These are phyloP conservation scores for Ustilago cynodontis DNA, from an alignment of 1,284 basidiomycete species.

Conservation along the genomic window DNA sequence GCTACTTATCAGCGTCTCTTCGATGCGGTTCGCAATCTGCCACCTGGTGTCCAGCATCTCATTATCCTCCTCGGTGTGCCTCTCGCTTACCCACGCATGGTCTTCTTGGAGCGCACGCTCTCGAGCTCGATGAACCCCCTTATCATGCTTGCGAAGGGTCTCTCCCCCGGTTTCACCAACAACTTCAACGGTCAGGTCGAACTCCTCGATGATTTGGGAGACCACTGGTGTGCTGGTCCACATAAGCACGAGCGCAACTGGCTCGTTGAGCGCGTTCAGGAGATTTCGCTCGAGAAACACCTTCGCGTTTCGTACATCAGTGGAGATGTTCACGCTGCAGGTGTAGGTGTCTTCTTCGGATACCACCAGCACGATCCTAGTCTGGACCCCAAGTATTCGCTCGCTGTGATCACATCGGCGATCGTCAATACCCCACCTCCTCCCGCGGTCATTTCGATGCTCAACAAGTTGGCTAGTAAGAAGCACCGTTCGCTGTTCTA, in stretches of 20 bases:
- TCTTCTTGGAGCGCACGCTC: slow-evolving; percentile 65
- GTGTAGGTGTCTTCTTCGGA: slow-evolving; percentile 56
- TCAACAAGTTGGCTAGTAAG: slow-evolving; percentile 82
- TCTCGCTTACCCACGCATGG: slow-evolving; percentile 68
- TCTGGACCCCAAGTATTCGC: slow-evolving; percentile 63
- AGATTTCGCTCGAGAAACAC: slow-evolving; percentile 58
- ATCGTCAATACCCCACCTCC: slow-evolving; percentile 76
- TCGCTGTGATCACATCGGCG: slow-evolving; percentile 67
- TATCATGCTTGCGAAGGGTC: slow-evolving; percentile 63
- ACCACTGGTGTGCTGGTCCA: slow-evolving; percentile 77
- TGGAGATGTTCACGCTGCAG: slow-evolving; percentile 67
- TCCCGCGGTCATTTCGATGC: slow-evolving; percentile 81
- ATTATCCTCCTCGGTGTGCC: slow-evolving; percentile 69
- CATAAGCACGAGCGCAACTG: slow-evolving; percentile 88
- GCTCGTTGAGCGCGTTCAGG: slow-evolving; percentile 78
- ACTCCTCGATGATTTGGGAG: slow-evolving; percentile 73
- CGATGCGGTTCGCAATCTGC: slow-evolving; percentile 54
- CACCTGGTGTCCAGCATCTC: slow-evolving; percentile 64
- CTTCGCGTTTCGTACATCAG: slow-evolving; percentile 65
- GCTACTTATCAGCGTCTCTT: slow-evolving; percentile 62
- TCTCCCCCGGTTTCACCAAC: slow-evolving; percentile 64
- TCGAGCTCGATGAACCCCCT: slow-evolving; percentile 63
- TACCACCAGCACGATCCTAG: slow-evolving; percentile 58
- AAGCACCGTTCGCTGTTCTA: slow-evolving; percentile 76
- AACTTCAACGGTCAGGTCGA: slow-evolving; percentile 69